phyloP scores from a whole-genome alignment of 169 alveolate species.

The Cryptosporidium muris region DNA sequence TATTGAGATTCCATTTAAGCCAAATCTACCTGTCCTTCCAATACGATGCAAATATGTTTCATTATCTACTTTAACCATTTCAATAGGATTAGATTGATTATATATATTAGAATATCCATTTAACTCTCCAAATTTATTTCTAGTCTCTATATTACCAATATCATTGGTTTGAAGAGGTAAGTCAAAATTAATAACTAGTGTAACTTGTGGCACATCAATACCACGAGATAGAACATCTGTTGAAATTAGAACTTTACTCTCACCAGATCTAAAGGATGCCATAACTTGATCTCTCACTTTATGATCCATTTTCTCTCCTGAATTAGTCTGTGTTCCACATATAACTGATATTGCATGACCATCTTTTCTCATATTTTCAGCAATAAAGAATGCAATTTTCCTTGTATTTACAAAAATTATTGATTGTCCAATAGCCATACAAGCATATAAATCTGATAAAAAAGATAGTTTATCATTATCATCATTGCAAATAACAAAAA shows the following conservation, averaged over 20 bases:
- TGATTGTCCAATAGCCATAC: constrained; percentile 95
- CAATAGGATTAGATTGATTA: not conserved
- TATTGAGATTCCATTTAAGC: constrained; percentile 95
- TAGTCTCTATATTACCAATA: constrained; percentile 70
- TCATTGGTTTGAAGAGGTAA: constrained; percentile 83
- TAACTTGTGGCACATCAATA: constrained; percentile 96
- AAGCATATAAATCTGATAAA: constrained; percentile 91
- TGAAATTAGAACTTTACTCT: constrained; percentile 91
- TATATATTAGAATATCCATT: not conserved
- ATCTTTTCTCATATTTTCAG: constrained; percentile 87
- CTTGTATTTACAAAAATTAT: constrained; percentile 96
- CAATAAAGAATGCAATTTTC: constrained; percentile 89
- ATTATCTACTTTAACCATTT: constrained; percentile 27
- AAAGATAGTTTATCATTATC: constrained; percentile 92
- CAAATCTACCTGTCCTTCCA: constrained; percentile 98
- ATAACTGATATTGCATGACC: constrained; percentile 86
- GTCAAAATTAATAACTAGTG: constrained; percentile 94
- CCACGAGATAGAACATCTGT: constrained; percentile 98
- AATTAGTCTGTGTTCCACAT: constrained; percentile 85
- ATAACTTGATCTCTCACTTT: constrained; percentile 92
- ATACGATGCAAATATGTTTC: constrained; percentile 95
- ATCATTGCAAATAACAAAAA: constrained; percentile 84
- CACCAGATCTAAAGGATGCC: constrained; percentile 94
- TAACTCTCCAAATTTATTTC: constrained; percentile 5
- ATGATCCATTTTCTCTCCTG: constrained; percentile 90